phyloP scores from a whole-genome alignment of 2,329 filamentous ascomycete genomes.

The Fusarium sp. region DNA sequence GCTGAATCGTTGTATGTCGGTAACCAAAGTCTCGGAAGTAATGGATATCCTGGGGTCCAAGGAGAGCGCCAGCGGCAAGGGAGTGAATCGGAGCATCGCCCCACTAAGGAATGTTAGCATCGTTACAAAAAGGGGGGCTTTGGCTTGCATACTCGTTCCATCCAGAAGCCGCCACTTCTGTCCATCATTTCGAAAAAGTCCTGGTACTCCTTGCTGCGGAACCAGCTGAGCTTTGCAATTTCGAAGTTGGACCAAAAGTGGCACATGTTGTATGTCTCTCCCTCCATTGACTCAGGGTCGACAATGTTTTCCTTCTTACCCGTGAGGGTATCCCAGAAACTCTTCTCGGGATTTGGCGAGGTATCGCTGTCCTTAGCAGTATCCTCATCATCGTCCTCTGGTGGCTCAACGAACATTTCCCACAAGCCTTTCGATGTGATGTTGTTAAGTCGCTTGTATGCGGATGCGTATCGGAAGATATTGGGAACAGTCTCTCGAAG shows the following conservation, averaged over 20 bases:
- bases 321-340: conserved; percentile 79
- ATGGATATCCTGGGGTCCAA: conserved; percentile 86
- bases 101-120: conserved; percentile 72
- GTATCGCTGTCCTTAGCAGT: conserved; percentile 72
- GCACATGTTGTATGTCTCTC: conserved; percentile 99
- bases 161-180: conserved; percentile 97
- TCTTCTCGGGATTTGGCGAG: conserved; percentile 78
- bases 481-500: conserved; percentile 97
- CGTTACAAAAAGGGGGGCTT: conserved; percentile 2
- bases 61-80: conserved; percentile 88
- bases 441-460: conserved; percentile 94
- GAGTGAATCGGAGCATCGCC: conserved; percentile 99
- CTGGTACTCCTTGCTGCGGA: conserved; percentile 96
- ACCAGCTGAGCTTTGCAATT: conserved; percentile 94
- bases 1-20: conserved; percentile 97
- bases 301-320: conserved; percentile 80
- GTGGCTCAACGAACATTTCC: conserved; percentile 96
- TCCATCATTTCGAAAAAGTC: conserved; percentile 99
- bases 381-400: conserved; percentile 72
- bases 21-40: conserved; percentile 99
- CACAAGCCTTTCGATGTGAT: conserved; percentile 91
- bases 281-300: conserved; percentile 94
- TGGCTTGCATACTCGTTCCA: conserved; percentile 80
- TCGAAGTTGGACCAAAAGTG: conserved; percentile 99
- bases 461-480: conserved; percentile 98